Conservation (phyloP, 306 rosid genomes). For the Lithocarpus polystachyus region DNA sequence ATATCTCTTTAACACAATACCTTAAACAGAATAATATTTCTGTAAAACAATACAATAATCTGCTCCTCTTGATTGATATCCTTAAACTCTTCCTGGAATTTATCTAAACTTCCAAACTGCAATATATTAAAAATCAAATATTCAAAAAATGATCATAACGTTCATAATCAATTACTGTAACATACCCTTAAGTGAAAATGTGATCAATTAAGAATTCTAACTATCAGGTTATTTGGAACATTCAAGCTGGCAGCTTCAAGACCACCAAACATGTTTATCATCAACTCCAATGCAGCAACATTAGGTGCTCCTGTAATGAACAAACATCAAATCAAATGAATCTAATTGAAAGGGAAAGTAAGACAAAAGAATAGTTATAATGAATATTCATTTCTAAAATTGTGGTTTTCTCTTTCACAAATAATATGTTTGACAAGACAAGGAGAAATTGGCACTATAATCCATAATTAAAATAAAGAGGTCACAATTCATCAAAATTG, state of each 20-base stretch:
- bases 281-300: constrained; percentile 40
- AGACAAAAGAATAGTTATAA: neutral
- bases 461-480: neutral
- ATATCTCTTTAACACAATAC: too few relatives aligned
- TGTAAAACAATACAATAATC: too few relatives aligned
- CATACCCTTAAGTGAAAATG: neutral
- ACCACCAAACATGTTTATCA: constrained; percentile 63
- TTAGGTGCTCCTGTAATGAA: constrained; percentile 41
- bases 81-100: too few relatives aligned
- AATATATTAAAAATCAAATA: neutral
- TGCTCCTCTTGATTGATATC: too few relatives aligned
- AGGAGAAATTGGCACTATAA: neutral
- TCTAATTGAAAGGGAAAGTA: neutral
- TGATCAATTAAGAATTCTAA: constrained; percentile 11
- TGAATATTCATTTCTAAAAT: neutral
- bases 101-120: too few relatives aligned
- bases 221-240: constrained; percentile 42
- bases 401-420: neutral
- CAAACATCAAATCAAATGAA: neutral
- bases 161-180: neutral
- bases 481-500: neutral
- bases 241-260: constrained; percentile 50
- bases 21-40: too few relatives aligned
- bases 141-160: neutral
- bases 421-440: neutral